A percentile compares a stretch with the other conserved stretches of the same genome.
Conservation (phyloP, 2,329 filamentous ascomycete species). For the Ampelomyces quisqualis region DNA sequence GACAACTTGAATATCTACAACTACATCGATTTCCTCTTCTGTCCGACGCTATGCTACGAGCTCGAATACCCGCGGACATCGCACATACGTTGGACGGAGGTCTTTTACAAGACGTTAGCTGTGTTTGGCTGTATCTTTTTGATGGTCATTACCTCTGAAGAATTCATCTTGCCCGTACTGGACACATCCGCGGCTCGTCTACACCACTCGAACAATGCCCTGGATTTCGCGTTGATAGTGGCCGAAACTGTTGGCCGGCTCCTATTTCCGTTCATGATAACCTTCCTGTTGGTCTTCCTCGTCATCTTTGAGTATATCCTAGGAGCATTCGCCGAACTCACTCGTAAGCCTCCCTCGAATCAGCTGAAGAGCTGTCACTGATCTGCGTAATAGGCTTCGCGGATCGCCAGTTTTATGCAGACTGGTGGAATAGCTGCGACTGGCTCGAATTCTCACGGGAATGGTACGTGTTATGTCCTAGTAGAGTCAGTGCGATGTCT, state of each 20-base stretch:
- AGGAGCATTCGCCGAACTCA: conserved; percentile 92
- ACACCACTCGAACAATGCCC: conserved; percentile 49
- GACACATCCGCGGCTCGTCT: conserved; percentile 66
- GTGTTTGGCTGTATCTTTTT: conserved; percentile 97
- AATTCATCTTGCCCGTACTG: conserved; percentile 91
- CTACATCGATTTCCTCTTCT: conserved; percentile 83
- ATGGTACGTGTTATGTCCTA: conserved; percentile 59
- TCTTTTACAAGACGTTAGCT: conserved; percentile 82
- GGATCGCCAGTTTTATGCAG: conserved; percentile 87
- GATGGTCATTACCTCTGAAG: conserved; percentile 84
- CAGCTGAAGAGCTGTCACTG: background rate
- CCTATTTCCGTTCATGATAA: conserved; percentile 96
- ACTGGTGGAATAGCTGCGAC: conserved; percentile 73
- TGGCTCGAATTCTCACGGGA: conserved; percentile 89
- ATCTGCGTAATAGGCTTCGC: conserved; percentile 62
- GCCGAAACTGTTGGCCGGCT: conserved; percentile 88
- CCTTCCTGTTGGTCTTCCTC: conserved; percentile 90
- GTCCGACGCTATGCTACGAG: conserved; percentile 96
- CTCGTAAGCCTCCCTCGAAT: conserved; percentile 48
- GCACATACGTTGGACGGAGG: conserved; percentile 73
- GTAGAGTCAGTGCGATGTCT: background rate
- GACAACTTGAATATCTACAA: conserved; percentile 81
- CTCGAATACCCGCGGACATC: conserved; percentile 86
- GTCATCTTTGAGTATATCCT: conserved; percentile 98
- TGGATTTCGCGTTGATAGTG: conserved; percentile 76